Evolutionary conservation across 176 grass and related monocot species (phyloP).

Genomic region (Elymus sibiricus): DNA sequence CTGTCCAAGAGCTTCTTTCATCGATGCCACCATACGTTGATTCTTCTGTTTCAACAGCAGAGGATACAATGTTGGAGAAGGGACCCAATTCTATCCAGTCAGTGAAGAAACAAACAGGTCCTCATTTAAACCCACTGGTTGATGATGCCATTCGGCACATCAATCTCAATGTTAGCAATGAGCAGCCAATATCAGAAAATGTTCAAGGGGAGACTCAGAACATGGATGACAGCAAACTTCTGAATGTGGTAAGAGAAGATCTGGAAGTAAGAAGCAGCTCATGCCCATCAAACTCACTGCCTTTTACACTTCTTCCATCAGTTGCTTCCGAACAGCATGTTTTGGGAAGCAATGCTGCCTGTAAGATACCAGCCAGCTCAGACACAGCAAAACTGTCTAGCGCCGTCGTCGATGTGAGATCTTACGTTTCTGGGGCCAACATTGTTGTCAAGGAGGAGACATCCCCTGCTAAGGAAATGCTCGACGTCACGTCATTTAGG

Average conservation of each 20-base stretch:
- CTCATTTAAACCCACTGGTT: constrained; percentile 49
- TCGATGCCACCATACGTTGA: constrained; percentile 38
- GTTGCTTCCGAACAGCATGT: background rate
- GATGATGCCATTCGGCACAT: constrained; percentile 44
- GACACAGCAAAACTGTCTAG: constrained; percentile 31
- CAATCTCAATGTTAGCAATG: constrained; percentile 34
- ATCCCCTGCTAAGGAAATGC: constrained; percentile 59
- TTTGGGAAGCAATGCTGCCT: constrained; percentile 22
- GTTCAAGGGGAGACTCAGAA: constrained; percentile 26
- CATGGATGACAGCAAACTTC: constrained; percentile 39
- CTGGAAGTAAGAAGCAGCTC: constrained; percentile 47
- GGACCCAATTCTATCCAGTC: constrained; percentile 23
- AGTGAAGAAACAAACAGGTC: constrained; percentile 41
- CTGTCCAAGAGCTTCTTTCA: constrained; percentile 83
- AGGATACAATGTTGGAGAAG: constrained; percentile 23
- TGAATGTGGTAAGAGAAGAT: constrained; percentile 57
- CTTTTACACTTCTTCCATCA: constrained; percentile 15
- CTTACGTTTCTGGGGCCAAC: constrained; percentile 32
- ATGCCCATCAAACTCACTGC: constrained; percentile 23
- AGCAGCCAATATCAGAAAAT: constrained; percentile 36
- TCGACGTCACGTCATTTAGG: constrained; percentile 95
- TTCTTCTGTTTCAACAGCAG: constrained; percentile 29
- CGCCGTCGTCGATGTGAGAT: constrained; percentile 6
- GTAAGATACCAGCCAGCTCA: constrained; percentile 24
- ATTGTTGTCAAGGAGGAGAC: constrained; percentile 48